phyloP scores from a whole-genome alignment of 148 eudicot species.

The Rhododendron ferrugineum region DNA sequence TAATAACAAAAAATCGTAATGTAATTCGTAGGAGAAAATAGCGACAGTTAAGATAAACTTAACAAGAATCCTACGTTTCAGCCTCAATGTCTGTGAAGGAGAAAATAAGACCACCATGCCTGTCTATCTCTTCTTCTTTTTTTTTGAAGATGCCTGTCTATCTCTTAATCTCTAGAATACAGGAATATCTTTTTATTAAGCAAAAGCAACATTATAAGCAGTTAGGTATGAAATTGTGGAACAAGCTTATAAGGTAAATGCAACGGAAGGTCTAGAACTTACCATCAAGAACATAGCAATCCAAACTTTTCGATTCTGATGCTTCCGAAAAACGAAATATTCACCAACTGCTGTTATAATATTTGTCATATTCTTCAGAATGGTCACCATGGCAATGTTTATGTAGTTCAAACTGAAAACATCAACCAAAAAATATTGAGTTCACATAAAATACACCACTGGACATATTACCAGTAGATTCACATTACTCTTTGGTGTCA shows the following conservation, averaged over 20 bases:
- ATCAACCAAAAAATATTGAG: constrained; percentile 17
- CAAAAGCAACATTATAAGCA: not conserved
- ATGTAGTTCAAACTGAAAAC: constrained; percentile 69
- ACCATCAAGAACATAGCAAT: constrained; percentile 85
- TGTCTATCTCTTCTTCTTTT: not conserved
- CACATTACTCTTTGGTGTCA: not conserved
- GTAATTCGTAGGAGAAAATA: not conserved
- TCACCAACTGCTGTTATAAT: constrained; percentile 78
- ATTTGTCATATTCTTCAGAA: constrained; percentile 82
- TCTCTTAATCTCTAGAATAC: not conserved
- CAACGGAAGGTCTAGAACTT: constrained; percentile 8
- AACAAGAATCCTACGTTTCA: not conserved
- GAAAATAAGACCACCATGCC: not conserved
- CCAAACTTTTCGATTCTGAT: constrained; percentile 77
- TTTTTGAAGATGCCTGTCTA: not conserved
- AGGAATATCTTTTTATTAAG: not conserved
- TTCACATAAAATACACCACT: not conserved
- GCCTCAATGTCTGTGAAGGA: not conserved
- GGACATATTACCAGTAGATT: not conserved
- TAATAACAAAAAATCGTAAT: not conserved
- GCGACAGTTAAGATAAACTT: not conserved
- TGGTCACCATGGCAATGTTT: constrained; percentile 88
- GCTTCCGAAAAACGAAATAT: constrained; percentile 60
- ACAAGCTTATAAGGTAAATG: not conserved
- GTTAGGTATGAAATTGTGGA: not conserved